Evolutionary conservation across 352 stramenopile genomes (phyloP).

Genomic region (Phytophthora nicotianae): DNA sequence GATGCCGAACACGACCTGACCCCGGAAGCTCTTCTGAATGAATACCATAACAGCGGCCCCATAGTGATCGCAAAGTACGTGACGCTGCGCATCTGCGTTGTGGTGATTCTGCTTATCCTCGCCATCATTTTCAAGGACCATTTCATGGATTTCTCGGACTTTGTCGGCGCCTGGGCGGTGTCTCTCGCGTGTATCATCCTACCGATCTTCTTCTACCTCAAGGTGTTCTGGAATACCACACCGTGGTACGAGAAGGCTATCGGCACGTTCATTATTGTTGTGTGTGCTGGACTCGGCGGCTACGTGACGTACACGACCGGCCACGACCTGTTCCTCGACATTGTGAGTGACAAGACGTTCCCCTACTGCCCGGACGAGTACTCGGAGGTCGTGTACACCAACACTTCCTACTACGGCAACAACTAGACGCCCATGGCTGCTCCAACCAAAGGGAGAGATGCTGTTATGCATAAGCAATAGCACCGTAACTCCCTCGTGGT

Average conservation of each 20-base stretch:
- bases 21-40: conserved; percentile 33
- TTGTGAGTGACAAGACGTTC: conserved; percentile 47
- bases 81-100: conserved; percentile 42
- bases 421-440: conserved; percentile 25
- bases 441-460: conserved; percentile 4
- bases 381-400: conserved; percentile 55
- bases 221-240: conserved; percentile 55
- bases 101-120: conserved; percentile 51
- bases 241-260: conserved; percentile 52
- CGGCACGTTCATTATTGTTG: conserved; percentile 40
- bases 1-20: conserved; percentile 44
- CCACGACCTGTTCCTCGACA: conserved; percentile 46
- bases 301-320: conserved; percentile 57
- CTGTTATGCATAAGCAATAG: conserved; percentile 18
- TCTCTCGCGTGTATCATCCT: conserved; percentile 72
- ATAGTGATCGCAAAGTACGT: conserved; percentile 51
- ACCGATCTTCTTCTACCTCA: conserved; percentile 79
- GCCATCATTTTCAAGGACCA: conserved; percentile 67
- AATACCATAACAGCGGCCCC: conserved; percentile 47
- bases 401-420: conserved; percentile 51
- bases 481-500: conserved; percentile 16
- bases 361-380: conserved; percentile 60
- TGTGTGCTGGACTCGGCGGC: conserved; percentile 38
- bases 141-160: conserved; percentile 73
- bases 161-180: conserved; percentile 64